Conservation (phyloP, 257 asterid genomes). For the Anisodus acutangulus region DNA sequence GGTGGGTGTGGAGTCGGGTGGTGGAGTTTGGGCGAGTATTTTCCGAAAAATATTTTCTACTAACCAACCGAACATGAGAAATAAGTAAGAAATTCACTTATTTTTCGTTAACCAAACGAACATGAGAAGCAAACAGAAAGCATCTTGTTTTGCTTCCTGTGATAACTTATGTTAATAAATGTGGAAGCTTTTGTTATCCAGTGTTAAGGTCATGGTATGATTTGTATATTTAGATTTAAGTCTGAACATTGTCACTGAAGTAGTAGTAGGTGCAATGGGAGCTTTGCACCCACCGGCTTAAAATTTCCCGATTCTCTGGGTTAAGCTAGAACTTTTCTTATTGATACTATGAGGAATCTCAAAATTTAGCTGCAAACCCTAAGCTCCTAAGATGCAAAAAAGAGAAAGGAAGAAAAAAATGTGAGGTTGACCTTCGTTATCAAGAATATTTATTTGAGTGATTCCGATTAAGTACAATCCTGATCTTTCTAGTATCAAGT, state of each 20-base stretch:
- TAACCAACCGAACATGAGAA: too few relatives aligned
- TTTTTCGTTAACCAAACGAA: too few relatives aligned
- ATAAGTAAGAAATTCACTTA: too few relatives aligned
- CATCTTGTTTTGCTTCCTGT: not conserved
- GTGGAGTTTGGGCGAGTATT: too few relatives aligned
- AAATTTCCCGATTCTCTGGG: not conserved
- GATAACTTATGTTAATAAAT: not conserved
- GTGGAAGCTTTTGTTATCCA: conserved; percentile 9
- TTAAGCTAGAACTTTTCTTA: not conserved
- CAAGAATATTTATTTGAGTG: not conserved
- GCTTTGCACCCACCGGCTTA: not conserved
- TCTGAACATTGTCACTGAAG: not conserved
- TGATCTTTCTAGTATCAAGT: conserved; percentile 12
- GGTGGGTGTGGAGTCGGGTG: not conserved
- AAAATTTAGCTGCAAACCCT: conserved; percentile 8
- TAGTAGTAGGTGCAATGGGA: not conserved
- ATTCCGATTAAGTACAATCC: not conserved
- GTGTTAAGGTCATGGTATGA: not conserved
- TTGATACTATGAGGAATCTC: not conserved
- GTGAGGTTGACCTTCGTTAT: not conserved
- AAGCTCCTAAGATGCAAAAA: not conserved
- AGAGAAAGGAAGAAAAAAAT: not conserved
- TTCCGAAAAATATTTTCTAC: too few relatives aligned
- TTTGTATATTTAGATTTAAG: not conserved
- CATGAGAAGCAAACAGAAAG: too few relatives aligned